phyloP scores from a whole-genome alignment of 75 land plant genomes.

The Sequoiadendron giganteum region DNA sequence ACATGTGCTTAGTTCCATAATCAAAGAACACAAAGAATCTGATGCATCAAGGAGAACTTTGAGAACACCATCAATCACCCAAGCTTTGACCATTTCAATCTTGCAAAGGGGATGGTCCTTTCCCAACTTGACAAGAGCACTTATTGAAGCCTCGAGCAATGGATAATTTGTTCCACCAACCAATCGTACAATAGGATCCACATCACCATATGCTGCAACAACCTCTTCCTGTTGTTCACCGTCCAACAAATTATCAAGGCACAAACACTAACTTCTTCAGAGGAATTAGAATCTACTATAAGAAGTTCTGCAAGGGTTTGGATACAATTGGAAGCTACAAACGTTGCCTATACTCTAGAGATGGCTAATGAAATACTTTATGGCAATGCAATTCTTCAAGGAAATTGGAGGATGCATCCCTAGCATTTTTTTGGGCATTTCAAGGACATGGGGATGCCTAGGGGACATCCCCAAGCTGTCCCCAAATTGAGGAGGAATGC shows the following conservation, averaged over 20 bases:
- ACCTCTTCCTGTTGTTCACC: conserved; percentile 85
- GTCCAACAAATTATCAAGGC: conserved; percentile 78
- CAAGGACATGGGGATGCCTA: no score
- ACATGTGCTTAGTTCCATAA: conserved; percentile 70
- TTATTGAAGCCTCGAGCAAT: conserved; percentile 66
- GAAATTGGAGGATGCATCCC: no score
- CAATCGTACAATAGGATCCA: conserved; percentile 61
- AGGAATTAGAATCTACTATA: conserved; percentile 19
- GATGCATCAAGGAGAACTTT: conserved; percentile 70
- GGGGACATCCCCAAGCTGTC: no score
- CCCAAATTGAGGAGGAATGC: no score
- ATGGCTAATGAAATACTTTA: conserved; percentile 59
- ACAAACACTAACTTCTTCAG: conserved; percentile 50
- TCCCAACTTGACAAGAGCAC: conserved; percentile 80
- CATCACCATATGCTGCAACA: conserved; percentile 60
- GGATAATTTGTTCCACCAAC: conserved; percentile 55
- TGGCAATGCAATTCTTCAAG: conserved; percentile 27
- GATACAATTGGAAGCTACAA: conserved; percentile 51
- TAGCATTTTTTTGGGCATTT: no score
- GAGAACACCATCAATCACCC: conserved; percentile 72
- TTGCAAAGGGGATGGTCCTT: conserved; percentile 78
- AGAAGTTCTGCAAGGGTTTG: conserved; percentile 58
- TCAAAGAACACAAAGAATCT: conserved; percentile 57
- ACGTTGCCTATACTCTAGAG: conserved; percentile 34
- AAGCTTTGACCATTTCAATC: conserved; percentile 90